A percentile compares a stretch with the other conserved stretches of the same genome.
These are phyloP conservation scores for Piloderma croceum DNA, from an alignment of 768 basidiomycete species.

Conservation along the genomic window DNA sequence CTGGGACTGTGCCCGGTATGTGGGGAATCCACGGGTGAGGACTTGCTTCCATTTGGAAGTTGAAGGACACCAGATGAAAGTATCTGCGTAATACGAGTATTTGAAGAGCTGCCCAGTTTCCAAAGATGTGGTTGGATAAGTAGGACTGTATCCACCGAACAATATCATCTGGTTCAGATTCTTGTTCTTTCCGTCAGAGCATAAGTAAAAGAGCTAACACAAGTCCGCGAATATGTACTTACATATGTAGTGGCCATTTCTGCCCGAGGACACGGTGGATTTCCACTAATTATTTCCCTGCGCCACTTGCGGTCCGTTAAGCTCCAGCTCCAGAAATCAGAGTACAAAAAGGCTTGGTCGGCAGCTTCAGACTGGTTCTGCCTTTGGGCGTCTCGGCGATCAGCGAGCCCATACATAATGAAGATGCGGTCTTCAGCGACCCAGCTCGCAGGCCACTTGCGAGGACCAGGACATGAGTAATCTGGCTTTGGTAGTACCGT, in stretches of 20 bases:
- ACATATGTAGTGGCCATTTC: slow-evolving; percentile 29
- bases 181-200: slow-evolving; percentile 21
- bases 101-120: slow-evolving; percentile 13
- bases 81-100: slow-evolving; percentile 38
- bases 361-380: background rate
- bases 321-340: slow-evolving; percentile 35
- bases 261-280: slow-evolving; percentile 28
- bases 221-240: no score
- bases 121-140: slow-evolving; percentile 9
- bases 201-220: background rate
- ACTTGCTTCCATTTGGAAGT: slow-evolving; percentile 31
- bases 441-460: slow-evolving; percentile 32
- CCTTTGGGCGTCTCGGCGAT: slow-evolving; percentile 23
- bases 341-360: no score
- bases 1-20: slow-evolving; percentile 31
- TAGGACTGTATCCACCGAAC: slow-evolving; percentile 36
- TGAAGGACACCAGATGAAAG: slow-evolving; percentile 27
- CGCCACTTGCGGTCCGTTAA: slow-evolving; percentile 25
- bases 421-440: slow-evolving; percentile 26
- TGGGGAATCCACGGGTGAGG: slow-evolving; percentile 36
- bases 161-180: slow-evolving; percentile 30
- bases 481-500: slow-evolving; percentile 1
- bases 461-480: slow-evolving; percentile 26
- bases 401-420: slow-evolving; percentile 31
- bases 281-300: slow-evolving; percentile 28